Evolutionary conservation across 2,329 filamentous ascomycete genomes (phyloP), one percentile per base, ranked within the genome.

Genomic region (Didymella glomerata): DNA sequence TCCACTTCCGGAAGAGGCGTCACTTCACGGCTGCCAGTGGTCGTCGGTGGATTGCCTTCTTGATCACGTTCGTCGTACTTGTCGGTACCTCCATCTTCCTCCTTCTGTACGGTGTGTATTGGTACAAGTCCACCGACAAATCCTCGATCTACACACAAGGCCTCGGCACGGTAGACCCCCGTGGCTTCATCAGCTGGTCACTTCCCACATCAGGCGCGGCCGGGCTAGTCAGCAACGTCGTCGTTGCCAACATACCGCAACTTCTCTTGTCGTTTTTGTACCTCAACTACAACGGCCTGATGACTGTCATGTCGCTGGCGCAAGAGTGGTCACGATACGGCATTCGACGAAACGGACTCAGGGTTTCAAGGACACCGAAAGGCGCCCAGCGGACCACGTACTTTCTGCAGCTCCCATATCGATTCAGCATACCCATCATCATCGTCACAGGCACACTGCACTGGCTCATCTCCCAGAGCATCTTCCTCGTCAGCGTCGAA

Each of bases 211-310:
- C 41, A 2, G 57, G 52, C 18, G 20, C 24, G 4, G 18, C 27
- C 11, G 57, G 47, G 2, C 36, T 63, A 1, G 8, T 60, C 32
- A 22, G 22, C 16, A 56, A 55, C 22, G 68, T 75, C 0, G 62
- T 84, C 6, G 24, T 83, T 0, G 79, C 79, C 42, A 85, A 85
- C 63, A 49, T 73, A 1, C 80, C 82, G 2, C 83, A 85, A 62
- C 57, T 81, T 0, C 59, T 84, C n/a, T 57, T 83, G 1, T 82
- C 80, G 0, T 63, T 81, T 16, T 27, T 82, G 1, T 84, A 84
- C 63, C 70, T 83, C 11, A 32, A 32, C 13, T 32, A 32, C 30
- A 32, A 32, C 5, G 30, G 30, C 30, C 30, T 32, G 30, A 32
- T 32, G 30, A 32, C 30, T 32, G 30, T 32, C 30, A 32, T 32